These are phyloP conservation scores for Coelastrella sp. DNA, from an alignment of 139 green algal genomes.

Conservation along the genomic window DNA sequence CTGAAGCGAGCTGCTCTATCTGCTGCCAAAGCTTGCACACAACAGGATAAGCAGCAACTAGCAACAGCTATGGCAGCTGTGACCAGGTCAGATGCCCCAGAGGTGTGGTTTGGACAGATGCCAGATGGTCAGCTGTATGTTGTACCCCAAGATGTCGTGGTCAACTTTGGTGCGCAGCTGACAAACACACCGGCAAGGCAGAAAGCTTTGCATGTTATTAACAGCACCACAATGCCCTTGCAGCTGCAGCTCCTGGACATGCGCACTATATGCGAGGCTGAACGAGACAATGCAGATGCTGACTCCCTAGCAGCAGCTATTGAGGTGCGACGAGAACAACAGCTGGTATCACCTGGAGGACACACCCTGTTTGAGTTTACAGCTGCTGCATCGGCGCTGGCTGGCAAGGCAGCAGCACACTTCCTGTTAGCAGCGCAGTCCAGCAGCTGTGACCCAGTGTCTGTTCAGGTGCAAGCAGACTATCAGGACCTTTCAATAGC, in stretches of 20 bases:
- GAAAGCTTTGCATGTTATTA: conserved; percentile 9
- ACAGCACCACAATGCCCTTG: conserved; percentile 19
- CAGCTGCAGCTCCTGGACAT: conserved; percentile 21
- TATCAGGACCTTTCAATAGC: conserved; percentile 44
- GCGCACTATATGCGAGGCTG: too few relatives aligned
- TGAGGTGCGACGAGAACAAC: neutral
- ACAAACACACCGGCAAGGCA: neutral
- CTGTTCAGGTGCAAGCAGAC: neutral
- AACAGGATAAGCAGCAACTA: conserved; percentile 13
- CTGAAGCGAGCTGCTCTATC: too few relatives aligned
- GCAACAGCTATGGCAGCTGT: conserved; percentile 31
- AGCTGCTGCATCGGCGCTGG: neutral
- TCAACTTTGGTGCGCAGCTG: conserved; percentile 45
- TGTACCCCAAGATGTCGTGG: neutral
- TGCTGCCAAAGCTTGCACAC: too few relatives aligned
- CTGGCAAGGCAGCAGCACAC: neutral
- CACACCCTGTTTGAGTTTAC: neutral
- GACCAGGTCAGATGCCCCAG: neutral
- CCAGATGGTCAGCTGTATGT: conserved; percentile 33
- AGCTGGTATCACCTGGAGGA: conserved; percentile 3
- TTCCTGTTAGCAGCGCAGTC: neutral
- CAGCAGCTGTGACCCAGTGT: neutral
- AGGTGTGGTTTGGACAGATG: conserved; percentile 20
- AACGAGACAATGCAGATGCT: neutral
- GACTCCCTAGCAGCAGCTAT: neutral